Percentiles rank a stretch among this genome's conserved stretches.
phyloP scores from a whole-genome alignment of 2,329 filamentous ascomycete species.

The Trichoderma sp. region DNA sequence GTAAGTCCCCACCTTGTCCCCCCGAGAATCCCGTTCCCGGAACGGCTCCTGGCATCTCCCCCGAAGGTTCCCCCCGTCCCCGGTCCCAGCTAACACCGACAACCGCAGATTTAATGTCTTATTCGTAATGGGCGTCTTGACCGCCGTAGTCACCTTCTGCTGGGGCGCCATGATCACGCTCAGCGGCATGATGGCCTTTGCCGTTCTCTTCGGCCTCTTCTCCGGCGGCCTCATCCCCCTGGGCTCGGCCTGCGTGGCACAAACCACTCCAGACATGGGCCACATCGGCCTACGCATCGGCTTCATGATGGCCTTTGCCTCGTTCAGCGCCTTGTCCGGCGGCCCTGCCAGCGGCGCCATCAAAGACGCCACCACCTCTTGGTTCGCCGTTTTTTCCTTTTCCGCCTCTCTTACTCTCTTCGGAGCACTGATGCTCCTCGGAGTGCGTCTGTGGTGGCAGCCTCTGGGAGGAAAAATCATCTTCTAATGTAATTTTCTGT shows the following conservation, averaged over 20 bases:
- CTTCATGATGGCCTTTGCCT: conserved; percentile 33
- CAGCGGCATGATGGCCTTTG: conserved; percentile 24
- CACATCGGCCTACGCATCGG: conserved; percentile 32
- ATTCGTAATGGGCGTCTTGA: conserved; percentile 23
- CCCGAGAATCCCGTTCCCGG: too few relatives aligned
- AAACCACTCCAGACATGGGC: conserved; percentile 30
- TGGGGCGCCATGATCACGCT: conserved; percentile 30
- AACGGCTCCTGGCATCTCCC: background rate
- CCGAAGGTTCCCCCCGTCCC: background rate
- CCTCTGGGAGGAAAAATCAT: background rate
- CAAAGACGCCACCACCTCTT: conserved; percentile 18
- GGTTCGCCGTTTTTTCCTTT: conserved; percentile 22
- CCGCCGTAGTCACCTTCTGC: conserved; percentile 30
- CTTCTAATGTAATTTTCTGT: conserved; percentile 14
- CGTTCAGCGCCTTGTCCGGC: conserved; percentile 26
- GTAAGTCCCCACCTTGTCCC: conserved; percentile 6
- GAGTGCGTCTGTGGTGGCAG: conserved; percentile 20
- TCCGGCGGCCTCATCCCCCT: conserved; percentile 36
- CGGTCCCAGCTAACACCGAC: background rate
- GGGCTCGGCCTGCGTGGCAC: conserved; percentile 31
- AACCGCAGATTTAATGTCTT: conserved; percentile 41
- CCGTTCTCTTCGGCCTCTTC: conserved; percentile 30
- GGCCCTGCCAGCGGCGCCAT: conserved; percentile 27
- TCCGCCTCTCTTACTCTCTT: conserved; percentile 20
- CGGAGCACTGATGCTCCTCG: conserved; percentile 21